Conservation (phyloP, 257 asterid species). For the Capsicum baccatum region DNA sequence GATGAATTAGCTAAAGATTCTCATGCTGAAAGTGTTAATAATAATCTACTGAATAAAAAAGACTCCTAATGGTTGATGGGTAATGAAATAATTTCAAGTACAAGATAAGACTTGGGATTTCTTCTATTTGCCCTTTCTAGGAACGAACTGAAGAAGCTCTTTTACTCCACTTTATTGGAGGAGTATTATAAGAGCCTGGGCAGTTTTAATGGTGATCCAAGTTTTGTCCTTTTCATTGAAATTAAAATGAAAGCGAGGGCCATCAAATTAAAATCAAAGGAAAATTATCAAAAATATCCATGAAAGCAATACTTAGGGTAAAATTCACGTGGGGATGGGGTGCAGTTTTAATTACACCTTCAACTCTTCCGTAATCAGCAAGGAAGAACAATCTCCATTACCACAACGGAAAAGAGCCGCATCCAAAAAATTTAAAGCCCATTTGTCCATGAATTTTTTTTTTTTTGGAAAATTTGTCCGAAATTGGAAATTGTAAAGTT, state of each 20-base stretch:
- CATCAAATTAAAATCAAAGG: no score
- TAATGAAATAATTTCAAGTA: background rate
- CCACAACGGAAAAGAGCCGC: no score
- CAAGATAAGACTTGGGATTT: background rate
- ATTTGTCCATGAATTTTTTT: no score
- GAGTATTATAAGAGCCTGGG: background rate
- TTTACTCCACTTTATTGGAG: background rate
- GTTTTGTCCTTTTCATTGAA: constrained; percentile 14
- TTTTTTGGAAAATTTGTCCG: no score
- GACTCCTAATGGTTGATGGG: background rate
- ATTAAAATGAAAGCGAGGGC: background rate
- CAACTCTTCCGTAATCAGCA: no score
- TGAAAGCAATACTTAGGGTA: no score
- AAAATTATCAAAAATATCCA: background rate
- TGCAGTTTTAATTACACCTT: no score
- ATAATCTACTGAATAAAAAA: background rate
- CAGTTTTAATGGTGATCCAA: background rate
- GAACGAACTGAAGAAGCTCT: background rate
- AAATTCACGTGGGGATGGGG: no score
- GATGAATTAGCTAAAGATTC: background rate
- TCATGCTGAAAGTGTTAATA: background rate
- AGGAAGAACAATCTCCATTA: no score
- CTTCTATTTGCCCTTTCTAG: background rate
- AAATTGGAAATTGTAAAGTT: no score
- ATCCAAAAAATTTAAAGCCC: no score